phyloP scores from a whole-genome alignment of 371 early-diverging fungal species.

The Lichtheimia ornata region DNA sequence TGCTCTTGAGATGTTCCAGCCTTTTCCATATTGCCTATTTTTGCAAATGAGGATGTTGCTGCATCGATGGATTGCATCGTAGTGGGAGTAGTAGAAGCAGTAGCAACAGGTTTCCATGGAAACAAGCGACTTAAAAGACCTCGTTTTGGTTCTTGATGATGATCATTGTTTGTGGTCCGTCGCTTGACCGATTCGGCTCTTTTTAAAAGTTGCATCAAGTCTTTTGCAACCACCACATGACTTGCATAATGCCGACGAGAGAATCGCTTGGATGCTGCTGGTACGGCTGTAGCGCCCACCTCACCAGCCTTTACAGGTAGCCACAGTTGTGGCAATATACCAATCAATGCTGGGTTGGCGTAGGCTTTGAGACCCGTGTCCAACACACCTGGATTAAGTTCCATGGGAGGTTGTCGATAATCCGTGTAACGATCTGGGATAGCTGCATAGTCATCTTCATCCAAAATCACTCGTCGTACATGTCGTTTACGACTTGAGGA shows the following conservation, averaged over 20 bases:
- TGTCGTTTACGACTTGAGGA: conserved; percentile 2
- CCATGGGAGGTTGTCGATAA: conserved; percentile 75
- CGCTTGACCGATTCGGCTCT: conserved; percentile 3
- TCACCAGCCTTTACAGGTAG: conserved; percentile 53
- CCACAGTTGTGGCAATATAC: conserved; percentile 76
- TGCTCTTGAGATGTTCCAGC: conserved; percentile 19
- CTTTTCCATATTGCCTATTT: conserved; percentile 1
- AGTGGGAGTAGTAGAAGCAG: neutral
- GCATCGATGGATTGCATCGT: neutral
- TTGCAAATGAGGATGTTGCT: conserved; percentile 1
- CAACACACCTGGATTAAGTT: conserved; percentile 66
- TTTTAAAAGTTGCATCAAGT: conserved; percentile 1
- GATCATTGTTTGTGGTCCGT: too few species aligned
- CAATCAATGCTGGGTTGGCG: conserved; percentile 67
- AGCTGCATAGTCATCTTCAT: conserved; percentile 73
- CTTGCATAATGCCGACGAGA: neutral
- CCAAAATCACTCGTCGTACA: conserved; percentile 22
- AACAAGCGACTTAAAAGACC: too few species aligned
- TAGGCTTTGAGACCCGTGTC: conserved; percentile 72
- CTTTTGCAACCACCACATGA: conserved; percentile 13
- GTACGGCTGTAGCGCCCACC: neutral
- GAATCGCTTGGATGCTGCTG: neutral
- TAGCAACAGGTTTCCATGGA: neutral
- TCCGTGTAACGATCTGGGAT: conserved; percentile 56
- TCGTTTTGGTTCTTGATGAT: too few species aligned